Evolutionary conservation across 768 basidiomycete species (phyloP), one percentile per base, ranked within the genome.

Genomic region (Pleurotus eryngii): DNA sequence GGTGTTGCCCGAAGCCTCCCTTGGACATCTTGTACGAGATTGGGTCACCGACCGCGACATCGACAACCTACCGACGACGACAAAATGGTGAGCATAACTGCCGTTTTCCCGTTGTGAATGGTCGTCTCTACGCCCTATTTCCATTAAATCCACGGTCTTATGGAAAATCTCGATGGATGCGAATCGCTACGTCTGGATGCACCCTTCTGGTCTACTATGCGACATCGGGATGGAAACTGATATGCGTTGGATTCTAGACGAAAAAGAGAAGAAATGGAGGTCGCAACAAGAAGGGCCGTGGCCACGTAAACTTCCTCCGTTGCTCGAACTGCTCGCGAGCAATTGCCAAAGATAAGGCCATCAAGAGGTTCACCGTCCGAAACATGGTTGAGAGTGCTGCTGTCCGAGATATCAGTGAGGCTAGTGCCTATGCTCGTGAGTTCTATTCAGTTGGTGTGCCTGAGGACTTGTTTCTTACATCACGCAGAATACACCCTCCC

Each of bases 331-430:
- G 97, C 85, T 93, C 93, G 70, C 91, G 97, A 65, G 95, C 92
- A 73, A 95, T 97, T 58, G 89, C 82, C 65, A 98, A 98, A 83
- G 96, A 98, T 82, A 98, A 98, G 85, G 96, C 96, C 64, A 97
- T 98, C 89, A 97, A 97, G 81, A 84, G 97, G 53, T 96, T 96
- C 85, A 97, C 95, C 39, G 96, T 98, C 70, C 87, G 95, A 77
- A 99, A 99, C 86, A 98, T 98, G 92, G 95, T 99, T 58, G 96
- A 98, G 84, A 92, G 92, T 70, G 97, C 97, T 46, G 96, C 96
- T 55, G 92, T 98, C 65, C 83, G 95, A 62, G 97, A 99, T 80
- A 90, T 99, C 72, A 92, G 89, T 71, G 97, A 98, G 67, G 95
- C 95, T 42, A 90, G 87, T 68, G 89, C 98, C 60, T 99, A 98